Evolutionary conservation across 1,284 basidiomycete species (phyloP), one percentile per base, ranked within the genome.

Genomic region (Athelia sp.): DNA sequence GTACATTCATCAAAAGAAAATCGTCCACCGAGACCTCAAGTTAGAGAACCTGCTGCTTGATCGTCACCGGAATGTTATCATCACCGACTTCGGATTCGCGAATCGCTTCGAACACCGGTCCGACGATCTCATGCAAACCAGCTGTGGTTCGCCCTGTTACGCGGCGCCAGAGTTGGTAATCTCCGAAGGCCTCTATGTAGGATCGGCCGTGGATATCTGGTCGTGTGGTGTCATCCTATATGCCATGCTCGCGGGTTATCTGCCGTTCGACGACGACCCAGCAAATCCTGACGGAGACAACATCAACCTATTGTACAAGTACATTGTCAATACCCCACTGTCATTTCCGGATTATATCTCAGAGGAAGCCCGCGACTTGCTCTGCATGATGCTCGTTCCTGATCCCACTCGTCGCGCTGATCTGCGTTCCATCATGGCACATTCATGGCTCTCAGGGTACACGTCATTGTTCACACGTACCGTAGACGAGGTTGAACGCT

Each of bases 231-330:
- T 99, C 56, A 99, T 99, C 59, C 80, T 99, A 4, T 99, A 98
- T 67, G 97, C 97, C 50, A 99, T 99, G 96, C 82, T 99, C 11
- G 94, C 96, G 1, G 97, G 97, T 8, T 99, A 99, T 65, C 84
- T 99, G 26, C 97, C 97, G n/a, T 99, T 98, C 67, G 97, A 99
- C 69, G 97, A 99, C 67, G 97, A 99, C 69, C 97, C 97, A 1
- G 88, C 87, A 26, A 99, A 99, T 67, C 97, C 97, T 2, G 97
- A 99, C 55, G 97, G 97, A 51, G 95, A 99, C 74, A 99, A 99
- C 72, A 99, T 99, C 78, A 99, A 98, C 65, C 77, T 98, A n/a
- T 76, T 99, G 46, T 99, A 99, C 84, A 94, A 92, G 68, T 99
- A 99, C 72, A 99, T 99, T 69, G 90, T 98, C 70, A 93, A 87